phyloP scores from a whole-genome alignment of 768 basidiomycete species.

The Bullera alba region DNA sequence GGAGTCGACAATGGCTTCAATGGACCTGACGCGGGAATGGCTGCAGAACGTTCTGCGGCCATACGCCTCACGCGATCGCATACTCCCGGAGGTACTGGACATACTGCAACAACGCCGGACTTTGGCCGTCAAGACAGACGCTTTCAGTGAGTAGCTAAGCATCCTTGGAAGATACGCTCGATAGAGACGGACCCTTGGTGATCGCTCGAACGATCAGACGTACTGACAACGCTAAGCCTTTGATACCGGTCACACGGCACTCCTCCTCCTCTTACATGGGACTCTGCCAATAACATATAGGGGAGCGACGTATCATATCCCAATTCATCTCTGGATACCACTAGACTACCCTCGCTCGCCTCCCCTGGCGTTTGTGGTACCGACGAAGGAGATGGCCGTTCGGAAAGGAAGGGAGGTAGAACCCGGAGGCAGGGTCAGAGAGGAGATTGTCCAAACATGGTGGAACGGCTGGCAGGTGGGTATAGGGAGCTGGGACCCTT shows the following conservation, averaged over 20 bases:
- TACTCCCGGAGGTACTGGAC: constrained; percentile 34
- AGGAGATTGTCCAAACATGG: constrained; percentile 69
- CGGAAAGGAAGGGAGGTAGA: constrained; percentile 69
- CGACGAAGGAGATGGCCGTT: constrained; percentile 83
- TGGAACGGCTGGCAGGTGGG: constrained; percentile 72
- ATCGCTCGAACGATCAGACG: no score
- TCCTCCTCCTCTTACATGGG: constrained; percentile 84
- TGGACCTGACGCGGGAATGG: constrained; percentile 39
- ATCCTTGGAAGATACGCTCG: neutral
- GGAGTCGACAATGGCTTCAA: constrained; percentile 31
- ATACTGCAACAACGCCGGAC: constrained; percentile 32
- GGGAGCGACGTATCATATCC: constrained; percentile 79
- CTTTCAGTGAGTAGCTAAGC: constrained; percentile 46
- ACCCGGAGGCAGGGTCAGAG: constrained; percentile 54
- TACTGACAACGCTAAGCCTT: constrained; percentile 55
- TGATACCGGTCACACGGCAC: constrained; percentile 87
- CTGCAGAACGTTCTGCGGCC: constrained; percentile 38
- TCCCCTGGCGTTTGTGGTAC: constrained; percentile 84
- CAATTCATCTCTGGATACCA: constrained; percentile 79
- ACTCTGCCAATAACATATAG: constrained; percentile 80
- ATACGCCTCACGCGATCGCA: constrained; percentile 34
- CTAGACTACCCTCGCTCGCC: constrained; percentile 73
- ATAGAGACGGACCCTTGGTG: neutral
- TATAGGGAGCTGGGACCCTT: no score
- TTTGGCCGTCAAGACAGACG: constrained; percentile 45